A percentile compares a stretch with the other conserved stretches of the same genome.
These are phyloP conservation scores for Tylopilus sp. DNA, from an alignment of 768 basidiomycete species.

Conservation along the genomic window DNA sequence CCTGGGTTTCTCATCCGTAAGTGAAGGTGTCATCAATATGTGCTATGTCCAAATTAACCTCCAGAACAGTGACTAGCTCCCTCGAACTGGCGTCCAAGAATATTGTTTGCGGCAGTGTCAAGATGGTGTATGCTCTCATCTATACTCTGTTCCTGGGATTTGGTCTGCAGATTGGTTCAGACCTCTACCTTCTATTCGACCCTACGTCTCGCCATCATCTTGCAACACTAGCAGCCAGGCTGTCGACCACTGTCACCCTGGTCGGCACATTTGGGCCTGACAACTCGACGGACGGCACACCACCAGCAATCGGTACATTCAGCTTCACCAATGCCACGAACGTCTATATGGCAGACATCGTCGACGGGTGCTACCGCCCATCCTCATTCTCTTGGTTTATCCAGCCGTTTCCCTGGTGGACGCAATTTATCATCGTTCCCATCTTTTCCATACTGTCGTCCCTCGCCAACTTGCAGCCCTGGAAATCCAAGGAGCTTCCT, in stretches of 20 bases:
- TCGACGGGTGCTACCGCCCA: constrained; percentile 71
- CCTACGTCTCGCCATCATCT: constrained; percentile 49
- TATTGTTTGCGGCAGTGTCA: constrained; percentile 79
- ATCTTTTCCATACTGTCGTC: constrained; percentile 69
- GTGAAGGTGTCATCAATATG: constrained; percentile 21
- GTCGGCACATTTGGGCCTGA: constrained; percentile 69
- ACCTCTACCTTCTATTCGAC: constrained; percentile 74
- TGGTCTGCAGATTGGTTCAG: constrained; percentile 80
- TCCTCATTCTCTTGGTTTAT: constrained; percentile 67
- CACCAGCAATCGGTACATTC: constrained; percentile 60
- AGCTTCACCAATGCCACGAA: constrained; percentile 56
- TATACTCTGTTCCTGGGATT: constrained; percentile 85
- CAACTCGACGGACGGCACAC: constrained; percentile 37
- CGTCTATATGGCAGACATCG: constrained; percentile 44
- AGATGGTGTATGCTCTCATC: constrained; percentile 87
- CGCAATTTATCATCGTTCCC: constrained; percentile 72
- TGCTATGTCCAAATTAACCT: constrained; percentile 3
- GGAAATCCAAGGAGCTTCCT: constrained; percentile 63
- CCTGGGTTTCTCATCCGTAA: constrained; percentile 84
- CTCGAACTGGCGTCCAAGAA: constrained; percentile 84
- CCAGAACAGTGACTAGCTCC: constrained; percentile 65
- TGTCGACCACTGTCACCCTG: constrained; percentile 48
- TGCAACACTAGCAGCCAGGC: constrained; percentile 47
- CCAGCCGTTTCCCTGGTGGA: constrained; percentile 80
- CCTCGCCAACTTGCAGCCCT: constrained; percentile 74